Percentiles rank a stretch among this genome's conserved stretches.
These are phyloP conservation scores for Chalciporus sp. DNA, from an alignment of 1,284 basidiomycete species.

Conservation along the genomic window DNA sequence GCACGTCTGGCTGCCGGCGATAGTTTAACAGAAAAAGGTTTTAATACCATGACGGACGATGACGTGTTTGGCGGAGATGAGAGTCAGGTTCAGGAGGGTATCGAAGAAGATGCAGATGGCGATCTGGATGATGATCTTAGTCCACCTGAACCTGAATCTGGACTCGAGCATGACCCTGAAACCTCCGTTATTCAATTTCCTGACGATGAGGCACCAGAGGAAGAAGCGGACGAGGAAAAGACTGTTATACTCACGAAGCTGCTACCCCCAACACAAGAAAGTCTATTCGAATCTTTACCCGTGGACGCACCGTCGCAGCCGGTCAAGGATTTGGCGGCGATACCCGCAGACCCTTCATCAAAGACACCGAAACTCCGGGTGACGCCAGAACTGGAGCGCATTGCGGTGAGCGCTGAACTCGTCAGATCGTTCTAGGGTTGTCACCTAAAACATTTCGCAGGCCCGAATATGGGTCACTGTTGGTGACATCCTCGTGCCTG, in stretches of 20 bases:
- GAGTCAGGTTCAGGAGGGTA: not conserved
- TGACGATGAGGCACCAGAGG: slow-evolving; percentile 18
- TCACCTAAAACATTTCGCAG: slow-evolving; percentile 37
- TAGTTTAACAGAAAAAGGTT: slow-evolving; percentile 12
- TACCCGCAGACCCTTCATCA: slow-evolving; percentile 14
- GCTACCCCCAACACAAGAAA: slow-evolving; percentile 11
- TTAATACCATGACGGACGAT: slow-evolving; percentile 5
- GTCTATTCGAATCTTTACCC: slow-evolving; percentile 6
- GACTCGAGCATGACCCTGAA: slow-evolving; percentile 3
- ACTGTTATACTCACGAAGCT: slow-evolving; percentile 35
- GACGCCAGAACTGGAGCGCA: slow-evolving; percentile 60
- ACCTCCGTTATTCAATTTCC: not conserved
- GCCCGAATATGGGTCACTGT: slow-evolving; percentile 68
- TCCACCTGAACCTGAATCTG: slow-evolving; percentile 14
- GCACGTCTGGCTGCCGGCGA: slow-evolving; percentile 21
- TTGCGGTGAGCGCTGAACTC: slow-evolving; percentile 46
- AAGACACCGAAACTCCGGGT: slow-evolving; percentile 42
- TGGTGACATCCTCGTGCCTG: slow-evolving; percentile 64
- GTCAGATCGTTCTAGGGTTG: not conserved
- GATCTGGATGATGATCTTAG: slow-evolving; percentile 14
- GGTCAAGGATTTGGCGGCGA: slow-evolving; percentile 2
- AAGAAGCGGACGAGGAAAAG: slow-evolving; percentile 29
- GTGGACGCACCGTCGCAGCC: slow-evolving; percentile 4
- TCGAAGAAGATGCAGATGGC: slow-evolving; percentile 4
- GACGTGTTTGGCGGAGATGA: slow-evolving; percentile 8